These are phyloP conservation scores for Lipomyces yamadae DNA, from an alignment of 805 yeast species.

Conservation along the genomic window DNA sequence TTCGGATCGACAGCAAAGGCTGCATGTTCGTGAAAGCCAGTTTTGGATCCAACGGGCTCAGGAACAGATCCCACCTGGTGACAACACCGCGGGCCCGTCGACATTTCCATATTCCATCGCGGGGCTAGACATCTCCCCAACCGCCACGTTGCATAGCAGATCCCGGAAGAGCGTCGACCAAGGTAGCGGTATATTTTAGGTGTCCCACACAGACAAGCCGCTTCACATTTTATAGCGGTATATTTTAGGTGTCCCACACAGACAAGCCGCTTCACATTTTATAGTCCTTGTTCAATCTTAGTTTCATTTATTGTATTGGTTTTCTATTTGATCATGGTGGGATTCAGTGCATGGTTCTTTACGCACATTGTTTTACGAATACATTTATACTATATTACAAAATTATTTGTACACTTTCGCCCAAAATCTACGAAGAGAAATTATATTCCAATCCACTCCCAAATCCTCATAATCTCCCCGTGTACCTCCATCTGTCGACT, in stretches of 20 bases:
- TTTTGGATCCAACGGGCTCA: constrained; percentile 27
- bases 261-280: background rate
- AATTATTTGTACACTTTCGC: background rate
- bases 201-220: background rate
- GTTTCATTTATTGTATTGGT: too few relatives aligned
- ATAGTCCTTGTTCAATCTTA: background rate
- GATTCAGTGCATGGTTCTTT: background rate
- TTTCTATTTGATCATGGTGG: background rate
- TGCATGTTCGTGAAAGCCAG: constrained; percentile 24
- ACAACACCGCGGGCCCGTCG: background rate
- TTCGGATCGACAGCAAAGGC: constrained; percentile 19
- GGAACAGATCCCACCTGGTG: constrained; percentile 8
- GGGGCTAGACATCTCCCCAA: background rate
- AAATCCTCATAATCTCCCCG: constrained; percentile 82
- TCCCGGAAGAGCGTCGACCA: background rate
- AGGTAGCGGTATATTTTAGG: background rate
- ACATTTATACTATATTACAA: background rate
- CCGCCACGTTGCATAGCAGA: background rate
- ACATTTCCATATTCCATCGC: background rate
- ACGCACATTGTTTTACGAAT: background rate
- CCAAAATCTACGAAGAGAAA: background rate
- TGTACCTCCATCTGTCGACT: constrained; percentile 51
- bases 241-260: background rate
- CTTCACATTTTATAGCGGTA: too few relatives aligned
- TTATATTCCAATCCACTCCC: constrained; percentile 65